Conservation (phyloP, 345 rosid genomes). For the Dipteronia dyeriana region DNA sequence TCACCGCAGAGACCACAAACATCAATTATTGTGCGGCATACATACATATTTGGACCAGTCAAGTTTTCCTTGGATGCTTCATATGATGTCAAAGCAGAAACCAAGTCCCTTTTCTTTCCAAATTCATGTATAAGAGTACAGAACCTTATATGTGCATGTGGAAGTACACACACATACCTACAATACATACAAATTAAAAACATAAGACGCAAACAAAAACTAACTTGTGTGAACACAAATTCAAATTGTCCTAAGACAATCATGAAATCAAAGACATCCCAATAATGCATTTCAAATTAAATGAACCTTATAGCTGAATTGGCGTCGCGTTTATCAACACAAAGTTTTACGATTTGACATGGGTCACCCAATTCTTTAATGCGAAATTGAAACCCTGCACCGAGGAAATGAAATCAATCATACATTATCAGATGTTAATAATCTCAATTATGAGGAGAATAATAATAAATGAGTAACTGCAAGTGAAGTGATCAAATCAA, state of each 20-base stretch:
- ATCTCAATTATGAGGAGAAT: background rate
- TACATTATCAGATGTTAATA: constrained; percentile 11
- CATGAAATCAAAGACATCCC: background rate
- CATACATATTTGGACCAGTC: constrained; percentile 66
- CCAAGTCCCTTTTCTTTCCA: constrained; percentile 76
- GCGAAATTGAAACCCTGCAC: constrained; percentile 63
- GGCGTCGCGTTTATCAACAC: constrained; percentile 58
- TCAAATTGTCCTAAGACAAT: background rate
- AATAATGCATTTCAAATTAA: background rate
- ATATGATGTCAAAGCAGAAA: constrained; percentile 67
- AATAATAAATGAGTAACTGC: background rate
- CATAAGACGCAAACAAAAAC: constrained; percentile 11
- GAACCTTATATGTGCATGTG: constrained; percentile 61
- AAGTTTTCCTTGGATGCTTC: constrained; percentile 60
- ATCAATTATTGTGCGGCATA: constrained; percentile 77
- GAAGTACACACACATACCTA: constrained; percentile 74
- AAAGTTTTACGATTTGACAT: constrained; percentile 47
- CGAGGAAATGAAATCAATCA: constrained; percentile 20
- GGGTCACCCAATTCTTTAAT: constrained; percentile 69
- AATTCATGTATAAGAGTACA: constrained; percentile 69
- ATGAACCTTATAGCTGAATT: constrained; percentile 67
- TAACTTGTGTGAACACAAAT: background rate
- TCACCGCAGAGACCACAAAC: constrained; percentile 80
- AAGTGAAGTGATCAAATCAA: background rate
- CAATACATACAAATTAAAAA: constrained; percentile 30